Evolutionary conservation across 2,329 filamentous ascomycete genomes (phyloP), one percentile per base, ranked within the genome.

Genomic region (Rutstroemia sydowiana): DNA sequence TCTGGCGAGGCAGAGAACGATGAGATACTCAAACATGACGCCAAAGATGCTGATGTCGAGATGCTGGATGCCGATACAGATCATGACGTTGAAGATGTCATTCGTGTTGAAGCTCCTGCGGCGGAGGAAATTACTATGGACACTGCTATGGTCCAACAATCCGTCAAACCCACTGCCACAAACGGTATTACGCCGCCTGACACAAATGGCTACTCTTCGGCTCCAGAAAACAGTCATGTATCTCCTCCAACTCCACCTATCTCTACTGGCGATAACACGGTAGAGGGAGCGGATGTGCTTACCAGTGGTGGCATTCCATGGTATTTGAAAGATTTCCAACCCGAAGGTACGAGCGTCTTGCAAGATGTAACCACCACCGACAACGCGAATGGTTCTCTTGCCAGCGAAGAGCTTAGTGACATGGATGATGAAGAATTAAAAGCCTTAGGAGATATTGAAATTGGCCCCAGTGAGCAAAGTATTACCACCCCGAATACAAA

Each of bases 381-480:
- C 2, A 77, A 84, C 31, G 86, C 91, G 51, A 81, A 86, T n/a
- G 50, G 81, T 59, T 75, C 81, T 28, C 79, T 76, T 13, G 82
- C 92, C 68, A 95, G 88, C 62, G 91, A 95, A 68, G 88, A 92
- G 60, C 75, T 96, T 20, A 95, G 87, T 52, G 92, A 96, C 65
- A 82, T 96, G 66, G 91, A 95, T 61, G 91, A 96, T 58, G 90
- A 95, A 47, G 88, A 92, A 69, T 74, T 95, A 53, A 84, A 87
- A 62, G 88, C 48, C 21, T 46, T 85, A 31, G 72, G 89, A 13
- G 59, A 59, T 37, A 70, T 72, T 13, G 69, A 70, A 23, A 48
- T 58, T 39, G 53, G 47, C 18, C 58, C 52, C 8, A 51, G 43
- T 34, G 52, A 16, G 20, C 55, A 58, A 21, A 45, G 39, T 21